Percentiles rank a stretch among this genome's conserved stretches.
phyloP scores from a whole-genome alignment of 352 stramenopile genomes.

The Phytopythium chamaehyphon region DNA sequence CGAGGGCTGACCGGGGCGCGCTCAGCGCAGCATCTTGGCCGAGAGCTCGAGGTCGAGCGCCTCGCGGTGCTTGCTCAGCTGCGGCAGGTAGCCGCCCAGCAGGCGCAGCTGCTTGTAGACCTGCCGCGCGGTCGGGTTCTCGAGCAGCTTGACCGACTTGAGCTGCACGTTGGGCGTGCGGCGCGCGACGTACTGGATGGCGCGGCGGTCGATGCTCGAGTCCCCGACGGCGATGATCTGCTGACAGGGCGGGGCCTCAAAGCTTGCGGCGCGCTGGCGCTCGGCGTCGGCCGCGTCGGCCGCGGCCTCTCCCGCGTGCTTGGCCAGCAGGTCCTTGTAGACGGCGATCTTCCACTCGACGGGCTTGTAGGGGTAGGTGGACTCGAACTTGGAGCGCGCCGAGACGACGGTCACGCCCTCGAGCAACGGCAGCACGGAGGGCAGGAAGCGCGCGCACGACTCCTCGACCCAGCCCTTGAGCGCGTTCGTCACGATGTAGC shows the following conservation, averaged over 20 bases:
- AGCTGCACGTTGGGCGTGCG: constrained; percentile 44
- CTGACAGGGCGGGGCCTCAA: constrained; percentile 19
- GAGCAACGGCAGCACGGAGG: constrained; percentile 48
- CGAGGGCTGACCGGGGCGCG: background rate
- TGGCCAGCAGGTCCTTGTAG: constrained; percentile 54
- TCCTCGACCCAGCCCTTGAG: constrained; percentile 66
- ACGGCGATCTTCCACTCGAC: constrained; percentile 81
- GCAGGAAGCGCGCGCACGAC: constrained; percentile 72
- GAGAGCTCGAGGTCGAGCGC: constrained; percentile 72
- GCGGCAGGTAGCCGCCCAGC: constrained; percentile 52
- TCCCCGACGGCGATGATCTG: constrained; percentile 76
- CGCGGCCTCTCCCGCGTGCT: constrained; percentile 9
- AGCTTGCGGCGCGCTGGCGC: constrained; percentile 11
- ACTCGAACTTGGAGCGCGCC: constrained; percentile 60
- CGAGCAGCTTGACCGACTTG: constrained; percentile 79
- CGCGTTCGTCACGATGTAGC: constrained; percentile 70
- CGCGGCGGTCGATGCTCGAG: constrained; percentile 63
- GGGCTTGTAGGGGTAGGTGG: constrained; percentile 43
- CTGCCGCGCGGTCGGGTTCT: constrained; percentile 71
- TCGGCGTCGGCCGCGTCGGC: constrained; percentile 1
- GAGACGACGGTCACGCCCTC: constrained; percentile 59
- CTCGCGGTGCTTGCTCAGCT: constrained; percentile 61
- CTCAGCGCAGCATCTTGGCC: constrained; percentile 60
- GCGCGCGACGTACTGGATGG: constrained; percentile 60
- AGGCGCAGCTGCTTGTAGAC: constrained; percentile 65